phyloP scores from a whole-genome alignment of 768 basidiomycete genomes.

The Suillus fuscotomentosus region DNA sequence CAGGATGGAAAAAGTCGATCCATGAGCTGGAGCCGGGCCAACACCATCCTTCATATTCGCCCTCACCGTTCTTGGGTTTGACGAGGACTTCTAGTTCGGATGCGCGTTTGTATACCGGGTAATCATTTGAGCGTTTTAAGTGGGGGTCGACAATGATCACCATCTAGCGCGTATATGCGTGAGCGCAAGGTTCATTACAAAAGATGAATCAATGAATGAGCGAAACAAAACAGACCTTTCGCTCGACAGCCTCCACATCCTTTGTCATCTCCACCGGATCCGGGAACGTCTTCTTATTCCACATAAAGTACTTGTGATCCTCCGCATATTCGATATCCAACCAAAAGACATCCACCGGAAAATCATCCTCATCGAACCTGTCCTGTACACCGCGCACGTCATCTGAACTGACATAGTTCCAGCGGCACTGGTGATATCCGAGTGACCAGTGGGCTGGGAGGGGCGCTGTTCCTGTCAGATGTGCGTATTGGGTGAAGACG shows the following conservation, averaged over 20 bases:
- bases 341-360: slow-evolving; percentile 97
- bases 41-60: slow-evolving; percentile 97
- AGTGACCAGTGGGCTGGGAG: slow-evolving; percentile 92
- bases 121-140: slow-evolving; percentile 76
- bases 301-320: slow-evolving; percentile 96
- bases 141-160: slow-evolving; percentile 98
- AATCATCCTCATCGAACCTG: slow-evolving; percentile 90
- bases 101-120: slow-evolving; percentile 84
- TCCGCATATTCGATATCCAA: slow-evolving; percentile 94
- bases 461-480: slow-evolving; percentile 80
- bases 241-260: slow-evolving; percentile 77
- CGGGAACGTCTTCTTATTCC: slow-evolving; percentile 91
- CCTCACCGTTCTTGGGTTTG: slow-evolving; percentile 75
- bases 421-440: slow-evolving; percentile 96
- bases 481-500: slow-evolving; percentile 82
- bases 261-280: slow-evolving; percentile 93
- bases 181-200: background rate
- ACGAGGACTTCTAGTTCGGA: slow-evolving; percentile 80
- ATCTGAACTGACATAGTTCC: slow-evolving; percentile 93
- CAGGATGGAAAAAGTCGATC: slow-evolving; percentile 97
- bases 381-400: slow-evolving; percentile 84
- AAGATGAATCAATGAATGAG: background rate
- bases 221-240: slow-evolving; percentile 60
- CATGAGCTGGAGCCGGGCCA: slow-evolving; percentile 97
- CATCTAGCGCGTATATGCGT: slow-evolving; percentile 55